A percentile compares a stretch with the other conserved stretches of the same genome.
phyloP scores from a whole-genome alignment of 192 early-diverging fungal species.

The Helicostylum pulchrum region DNA sequence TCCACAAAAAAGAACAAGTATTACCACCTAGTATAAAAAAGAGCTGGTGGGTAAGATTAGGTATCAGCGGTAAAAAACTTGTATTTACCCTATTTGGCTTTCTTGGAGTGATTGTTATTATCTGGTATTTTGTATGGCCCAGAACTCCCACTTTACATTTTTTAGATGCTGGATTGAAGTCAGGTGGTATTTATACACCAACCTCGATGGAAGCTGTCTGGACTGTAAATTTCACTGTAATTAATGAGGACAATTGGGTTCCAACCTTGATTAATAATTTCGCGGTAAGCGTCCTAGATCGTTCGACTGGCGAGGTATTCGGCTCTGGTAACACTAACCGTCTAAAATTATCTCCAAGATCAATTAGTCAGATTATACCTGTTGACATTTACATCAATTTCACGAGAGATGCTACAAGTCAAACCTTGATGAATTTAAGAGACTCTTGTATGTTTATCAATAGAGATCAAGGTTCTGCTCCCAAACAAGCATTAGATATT shows the following conservation, averaged over 20 bases:
- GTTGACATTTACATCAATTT: constrained; percentile 23
- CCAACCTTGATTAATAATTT: constrained; percentile 21
- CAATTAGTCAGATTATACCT: constrained; percentile 1
- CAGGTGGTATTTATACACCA: background rate
- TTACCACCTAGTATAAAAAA: constrained; percentile 3
- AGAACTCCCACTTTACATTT: constrained; percentile 14
- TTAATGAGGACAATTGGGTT: constrained; percentile 31
- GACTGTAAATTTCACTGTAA: constrained; percentile 25
- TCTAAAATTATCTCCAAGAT: constrained; percentile 12
- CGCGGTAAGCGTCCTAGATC: constrained; percentile 8
- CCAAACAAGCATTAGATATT: constrained; percentile 20
- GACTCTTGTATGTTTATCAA: constrained; percentile 15
- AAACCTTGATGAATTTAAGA: constrained; percentile 14
- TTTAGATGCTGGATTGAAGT: constrained; percentile 5
- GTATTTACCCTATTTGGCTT: constrained; percentile 7
- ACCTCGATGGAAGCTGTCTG: constrained; percentile 14
- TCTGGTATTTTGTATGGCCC: constrained; percentile 36
- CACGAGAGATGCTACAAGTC: constrained; percentile 11
- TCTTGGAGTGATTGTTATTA: constrained; percentile 16
- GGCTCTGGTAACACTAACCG: constrained; percentile 16
- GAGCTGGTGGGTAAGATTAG: background rate
- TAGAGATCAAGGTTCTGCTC: background rate
- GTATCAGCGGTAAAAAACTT: constrained; percentile 8
- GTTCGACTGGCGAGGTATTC: constrained; percentile 9
- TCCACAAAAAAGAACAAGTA: background rate